These are phyloP conservation scores for Lolium multiflorum DNA, from an alignment of 176 grass and related monocot genomes.

Conservation along the genomic window DNA sequence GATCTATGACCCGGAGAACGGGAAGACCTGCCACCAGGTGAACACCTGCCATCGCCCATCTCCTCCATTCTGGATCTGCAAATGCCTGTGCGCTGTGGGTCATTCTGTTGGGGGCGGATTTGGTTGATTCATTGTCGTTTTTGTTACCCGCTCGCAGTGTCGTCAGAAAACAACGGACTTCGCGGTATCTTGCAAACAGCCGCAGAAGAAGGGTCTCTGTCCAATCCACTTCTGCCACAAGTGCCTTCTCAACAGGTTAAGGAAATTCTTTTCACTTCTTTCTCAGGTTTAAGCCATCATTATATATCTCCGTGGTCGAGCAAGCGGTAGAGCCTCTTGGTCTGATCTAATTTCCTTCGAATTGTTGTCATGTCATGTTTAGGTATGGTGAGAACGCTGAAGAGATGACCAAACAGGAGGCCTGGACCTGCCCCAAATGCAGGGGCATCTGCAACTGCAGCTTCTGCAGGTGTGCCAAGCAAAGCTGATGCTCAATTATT, in stretches of 20 bases:
- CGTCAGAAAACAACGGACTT: constrained; percentile 91
- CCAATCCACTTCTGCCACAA: constrained; percentile 80
- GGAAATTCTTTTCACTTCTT: constrained; percentile 12
- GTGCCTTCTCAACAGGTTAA: constrained; percentile 83
- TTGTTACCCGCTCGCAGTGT: constrained; percentile 52
- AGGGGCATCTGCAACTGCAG: constrained; percentile 96
- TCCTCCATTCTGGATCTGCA: not conserved
- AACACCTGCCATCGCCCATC: not conserved
- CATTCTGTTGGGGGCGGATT: not conserved
- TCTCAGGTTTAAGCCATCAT: not conserved
- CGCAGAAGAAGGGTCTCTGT: constrained; percentile 65
- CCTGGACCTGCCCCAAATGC: constrained; percentile 93
- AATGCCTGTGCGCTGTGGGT: not conserved
- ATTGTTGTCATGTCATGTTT: constrained; percentile 12
- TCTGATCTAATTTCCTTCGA: not conserved
- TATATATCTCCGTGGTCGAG: not conserved
- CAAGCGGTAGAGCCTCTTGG: not conserved
- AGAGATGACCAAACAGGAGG: constrained; percentile 42
- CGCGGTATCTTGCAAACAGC: constrained; percentile 66
- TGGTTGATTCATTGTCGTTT: not conserved
- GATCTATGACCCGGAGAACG: constrained; percentile 75
- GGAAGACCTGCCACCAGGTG: constrained; percentile 95
- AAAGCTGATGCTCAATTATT: not conserved
- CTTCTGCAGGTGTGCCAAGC: constrained; percentile 74
- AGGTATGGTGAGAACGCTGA: constrained; percentile 90